Conservation (phyloP, 2,329 filamentous ascomycete species). For the Lachnum nothofagi region DNA sequence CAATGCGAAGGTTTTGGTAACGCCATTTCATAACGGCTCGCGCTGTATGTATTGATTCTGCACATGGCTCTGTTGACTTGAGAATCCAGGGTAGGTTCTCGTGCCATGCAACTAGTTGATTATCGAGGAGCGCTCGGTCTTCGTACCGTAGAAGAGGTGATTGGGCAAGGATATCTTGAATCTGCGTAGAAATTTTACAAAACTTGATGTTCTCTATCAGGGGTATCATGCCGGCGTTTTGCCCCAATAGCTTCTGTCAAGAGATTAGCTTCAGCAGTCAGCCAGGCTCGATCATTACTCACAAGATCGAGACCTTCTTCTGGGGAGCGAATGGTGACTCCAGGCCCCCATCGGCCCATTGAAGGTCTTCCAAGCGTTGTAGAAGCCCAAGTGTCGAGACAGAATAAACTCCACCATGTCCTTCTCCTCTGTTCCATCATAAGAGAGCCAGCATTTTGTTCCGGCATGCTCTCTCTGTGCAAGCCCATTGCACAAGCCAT, state of each 20-base stretch:
- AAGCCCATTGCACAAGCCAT: conserved; percentile 71
- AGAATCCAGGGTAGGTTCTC: conserved; percentile 63
- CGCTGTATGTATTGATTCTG: conserved; percentile 64
- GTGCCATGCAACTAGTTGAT: conserved; percentile 67
- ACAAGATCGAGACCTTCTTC: conserved; percentile 36
- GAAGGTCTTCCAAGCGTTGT: conserved; percentile 67
- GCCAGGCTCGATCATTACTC: conserved; percentile 2
- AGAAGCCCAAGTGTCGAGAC: conserved; percentile 68
- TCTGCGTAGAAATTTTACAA: conserved; percentile 71
- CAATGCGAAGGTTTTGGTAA: conserved; percentile 71
- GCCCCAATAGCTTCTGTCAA: conserved; percentile 43
- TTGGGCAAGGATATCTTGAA: conserved; percentile 70
- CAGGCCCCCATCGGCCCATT: conserved; percentile 61
- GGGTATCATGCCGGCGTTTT: conserved; percentile 62
- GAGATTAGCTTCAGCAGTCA: conserved; percentile 8
- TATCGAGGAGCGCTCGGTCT: conserved; percentile 62
- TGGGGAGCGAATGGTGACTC: conserved; percentile 61
- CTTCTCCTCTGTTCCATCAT: conserved; percentile 58
- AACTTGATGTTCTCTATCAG: conserved; percentile 73
- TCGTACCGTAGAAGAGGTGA: conserved; percentile 61
- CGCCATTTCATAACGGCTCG: conserved; percentile 77
- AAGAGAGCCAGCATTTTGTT: conserved; percentile 24
- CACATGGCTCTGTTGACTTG: conserved; percentile 60
- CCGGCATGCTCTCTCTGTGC: conserved; percentile 55
- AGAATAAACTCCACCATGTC: conserved; percentile 72